Evolutionary conservation across 352 stramenopile genomes (phyloP).

Genomic region (Pythium folliculosum): DNA sequence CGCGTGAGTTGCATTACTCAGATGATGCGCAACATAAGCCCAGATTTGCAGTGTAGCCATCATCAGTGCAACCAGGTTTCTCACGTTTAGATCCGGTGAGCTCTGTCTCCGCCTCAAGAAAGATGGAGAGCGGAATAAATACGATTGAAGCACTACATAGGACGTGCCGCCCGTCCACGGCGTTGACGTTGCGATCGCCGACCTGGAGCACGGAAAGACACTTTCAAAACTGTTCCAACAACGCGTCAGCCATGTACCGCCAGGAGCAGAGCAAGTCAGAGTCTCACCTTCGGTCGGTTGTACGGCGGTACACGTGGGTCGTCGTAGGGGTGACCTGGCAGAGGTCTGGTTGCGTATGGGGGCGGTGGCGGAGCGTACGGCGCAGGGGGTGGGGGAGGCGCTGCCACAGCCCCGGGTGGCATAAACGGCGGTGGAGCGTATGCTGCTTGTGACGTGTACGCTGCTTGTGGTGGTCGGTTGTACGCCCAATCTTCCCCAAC

Average conservation of each 20-base stretch:
- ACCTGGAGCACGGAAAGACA: background rate
- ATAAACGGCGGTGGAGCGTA: slow-evolving; percentile 11
- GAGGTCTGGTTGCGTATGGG: background rate
- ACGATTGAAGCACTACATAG: background rate
- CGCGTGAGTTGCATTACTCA: slow-evolving; percentile 9
- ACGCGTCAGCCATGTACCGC: background rate
- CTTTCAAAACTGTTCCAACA: background rate
- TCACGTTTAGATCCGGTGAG: background rate
- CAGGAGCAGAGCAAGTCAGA: background rate
- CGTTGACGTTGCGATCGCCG: too few species aligned
- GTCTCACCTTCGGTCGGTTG: slow-evolving; percentile 18
- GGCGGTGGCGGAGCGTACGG: slow-evolving; percentile 8
- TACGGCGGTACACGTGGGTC: slow-evolving; percentile 5
- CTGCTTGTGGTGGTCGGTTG: background rate
- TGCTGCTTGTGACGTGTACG: slow-evolving; percentile 12
- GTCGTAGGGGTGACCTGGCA: slow-evolving; percentile 9
- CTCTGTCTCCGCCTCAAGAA: background rate
- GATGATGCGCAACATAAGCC: slow-evolving; percentile 2
- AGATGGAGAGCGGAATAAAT: slow-evolving; percentile 3
- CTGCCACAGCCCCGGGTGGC: background rate
- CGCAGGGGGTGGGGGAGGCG: slow-evolving; percentile 7
- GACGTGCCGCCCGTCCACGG: background rate
- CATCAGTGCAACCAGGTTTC: background rate
- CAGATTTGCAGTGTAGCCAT: slow-evolving; percentile 15
- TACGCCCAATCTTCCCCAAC: slow-evolving; percentile 3